Base-by-base conservation (phyloP, 139 green algal species). In the Chlamydomonas sp. region DNA sequence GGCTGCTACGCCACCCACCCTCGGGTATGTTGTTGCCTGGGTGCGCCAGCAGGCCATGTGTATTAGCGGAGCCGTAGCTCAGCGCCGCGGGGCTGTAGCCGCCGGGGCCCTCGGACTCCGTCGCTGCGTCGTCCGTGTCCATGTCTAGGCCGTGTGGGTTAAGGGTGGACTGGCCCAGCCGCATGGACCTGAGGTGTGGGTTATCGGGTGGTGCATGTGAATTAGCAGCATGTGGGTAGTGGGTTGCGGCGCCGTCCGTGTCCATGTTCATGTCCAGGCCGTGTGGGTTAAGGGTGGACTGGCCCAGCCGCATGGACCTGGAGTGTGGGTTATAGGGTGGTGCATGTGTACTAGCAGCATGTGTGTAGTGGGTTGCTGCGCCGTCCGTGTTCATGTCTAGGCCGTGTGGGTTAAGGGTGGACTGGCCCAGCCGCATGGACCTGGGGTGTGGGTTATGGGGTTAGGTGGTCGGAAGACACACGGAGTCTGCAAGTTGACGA, bases 81-180 rank as follows among this genome's bases (percentile, higher is more conserved):
- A 76, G 66, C 31, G 58, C 62, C 18, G 9, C 73, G 1, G 73
- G 73, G 62, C 72, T 80, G 73, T 77, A 85, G 17, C 66, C 72
- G 4, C n/a, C 71, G 18, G 69, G 63, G 9, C 69, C 69, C 69
- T 72, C 68, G 12, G 69, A 74, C 69, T 79, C 82, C 8, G 82
- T 86, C 74, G n/a, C 83, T 2, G 4, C 72, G 62, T 77, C 73
- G 62, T 89, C 84, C 66, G 76, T 78, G 76, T 89, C 71, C 17
- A 82, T 90, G 80, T 91, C 90, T 69, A 96, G 86, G 8, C 92
- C 95, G 91, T 96, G 94, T 5, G 94, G 94, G 20, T 83, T 84
- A 16, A 92, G 87, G 31, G 91, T 91, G 20, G 85, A 83, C 0
- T 94, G 92, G 62, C 94, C 90, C 78, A 97, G 89, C 14, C 92